Percentiles rank a stretch among this genome's conserved stretches.
Conservation (phyloP, 352 stramenopile genomes). For the Pythium oligandrum region DNA sequence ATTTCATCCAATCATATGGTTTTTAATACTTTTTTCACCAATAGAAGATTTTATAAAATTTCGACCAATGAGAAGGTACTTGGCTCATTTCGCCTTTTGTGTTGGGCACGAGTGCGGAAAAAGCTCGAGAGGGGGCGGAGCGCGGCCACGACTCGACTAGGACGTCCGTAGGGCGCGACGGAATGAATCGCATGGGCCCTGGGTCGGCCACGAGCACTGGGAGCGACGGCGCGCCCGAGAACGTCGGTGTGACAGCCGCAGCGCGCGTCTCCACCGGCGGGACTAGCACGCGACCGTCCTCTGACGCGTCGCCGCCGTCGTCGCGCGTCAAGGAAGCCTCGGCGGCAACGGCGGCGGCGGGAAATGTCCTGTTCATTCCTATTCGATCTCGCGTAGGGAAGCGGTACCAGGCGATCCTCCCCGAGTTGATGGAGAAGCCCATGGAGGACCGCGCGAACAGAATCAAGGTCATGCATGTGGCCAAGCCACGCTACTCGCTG, state of each 20-base stretch:
- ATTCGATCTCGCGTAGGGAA: constrained; percentile 76
- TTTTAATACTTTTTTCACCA: too few species aligned
- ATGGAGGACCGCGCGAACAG: constrained; percentile 16
- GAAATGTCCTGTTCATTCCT: constrained; percentile 45
- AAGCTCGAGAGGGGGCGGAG: constrained; percentile 7
- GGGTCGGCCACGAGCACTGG: too few species aligned
- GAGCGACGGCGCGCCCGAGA: too few species aligned
- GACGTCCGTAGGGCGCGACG: too few species aligned
- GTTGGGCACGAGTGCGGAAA: constrained; percentile 23
- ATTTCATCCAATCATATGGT: too few species aligned
- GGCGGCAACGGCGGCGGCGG: not conserved
- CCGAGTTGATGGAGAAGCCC: constrained; percentile 34
- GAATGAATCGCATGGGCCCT: too few species aligned
- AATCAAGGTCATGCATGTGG: constrained; percentile 22
- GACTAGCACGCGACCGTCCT: constrained; percentile 1
- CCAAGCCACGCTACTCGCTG: constrained; percentile 35
- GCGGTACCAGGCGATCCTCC: constrained; percentile 73
- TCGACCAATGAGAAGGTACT: too few species aligned
- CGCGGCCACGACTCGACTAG: too few species aligned
- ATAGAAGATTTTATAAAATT: too few species aligned
- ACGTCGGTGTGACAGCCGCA: not conserved
- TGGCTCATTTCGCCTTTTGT: not conserved
- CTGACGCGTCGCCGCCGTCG: constrained; percentile 11
- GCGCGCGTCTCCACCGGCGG: constrained; percentile 5
- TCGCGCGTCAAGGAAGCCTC: constrained; percentile 12